Evolutionary conservation across 2,329 filamentous ascomycete genomes (phyloP), one percentile per base, ranked within the genome.

Genomic region (Setomelanomma holmii): DNA sequence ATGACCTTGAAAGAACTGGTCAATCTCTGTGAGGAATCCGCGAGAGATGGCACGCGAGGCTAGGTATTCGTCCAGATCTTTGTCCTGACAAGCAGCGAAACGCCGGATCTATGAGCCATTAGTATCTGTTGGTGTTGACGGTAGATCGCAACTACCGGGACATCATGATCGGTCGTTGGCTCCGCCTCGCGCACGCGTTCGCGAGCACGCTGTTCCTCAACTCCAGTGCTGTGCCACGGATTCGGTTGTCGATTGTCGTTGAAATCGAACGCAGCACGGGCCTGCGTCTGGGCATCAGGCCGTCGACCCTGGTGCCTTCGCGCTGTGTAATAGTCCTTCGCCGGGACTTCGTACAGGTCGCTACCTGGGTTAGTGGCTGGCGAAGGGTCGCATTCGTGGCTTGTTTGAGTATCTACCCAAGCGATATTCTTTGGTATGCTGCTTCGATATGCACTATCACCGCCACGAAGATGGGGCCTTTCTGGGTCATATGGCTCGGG

Each of bases 11-110:
- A 69, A 40, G 33, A 70, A 64, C 14, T 55, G 53, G 34, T 70
- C 67, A 17, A 70, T 65, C 43, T 70, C 66, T 4, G 45, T 27
- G 11, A 70, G 53, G 27, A 70, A 70, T 10, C 53, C 53, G 23
- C 35, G 45, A 2, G 58, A 62, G 16, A 70, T 51, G 4, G 53
- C 52, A 3, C 66, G 56, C 5, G 17, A 20, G 6, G 35, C 35
- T 3, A 70, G 49, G 42, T 69, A 69, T 0, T 23, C 41, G 12
- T 56, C 47, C 3, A 69, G 54, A 2, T 58, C 54, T 5, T 23
- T 30, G 27, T 69, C 61, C 23, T 49, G 30, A 40, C 56, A 55
- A 12, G 48, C 19, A 2, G 54, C 45, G 20, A 69, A 63, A 0
- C 40, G 47, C 5, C 55, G 61, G 36, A 58, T 43, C 58, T 61